Base-by-base conservation (phyloP, 257 asterid species). In the Apocynum venetum region DNA sequence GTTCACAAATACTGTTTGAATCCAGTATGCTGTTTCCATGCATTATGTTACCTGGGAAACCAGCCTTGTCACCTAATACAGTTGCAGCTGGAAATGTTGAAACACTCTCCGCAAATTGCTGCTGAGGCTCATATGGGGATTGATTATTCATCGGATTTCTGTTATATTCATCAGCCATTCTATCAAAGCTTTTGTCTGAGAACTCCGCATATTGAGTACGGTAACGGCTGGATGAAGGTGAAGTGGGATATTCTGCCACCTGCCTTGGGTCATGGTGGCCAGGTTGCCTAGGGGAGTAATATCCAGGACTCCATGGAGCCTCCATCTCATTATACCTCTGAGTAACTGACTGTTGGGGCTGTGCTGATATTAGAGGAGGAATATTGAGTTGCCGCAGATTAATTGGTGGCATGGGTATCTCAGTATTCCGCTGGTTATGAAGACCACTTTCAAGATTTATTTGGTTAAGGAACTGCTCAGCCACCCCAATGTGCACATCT, bases 281-380 rank as follows among this genome's bases (percentile, higher is more conserved):
- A 64, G 90, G 87, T 63, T 91, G 98, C 85, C 93, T 86, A 1
- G 98, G 99, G 48, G 99, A 96, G 81, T 91, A 91, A 81, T 90
- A 93, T 40, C 89, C 95, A 47, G 99, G 98, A 79, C 99, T 96
- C 99, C 98, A 96, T 1, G 98, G 97, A 79, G 98, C 89, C 69
- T 96, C 99, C 96, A 91, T 85, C 75, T 93, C 98, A 80, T 76
- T 93, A 78, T 82, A 90, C 85, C 93, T 83, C 84, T 89, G 96
- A 76, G 81, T 80, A 61, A 86, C 86, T 14, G 91, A 78, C 80
- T 87, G 96, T 66, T 93, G 98, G 66, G 86, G 84, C 61, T 88
- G 96, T 19, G 87, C 91, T 1, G 93, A 90, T 36, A 96, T 89
- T 73, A 84, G 36, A 73, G 83, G 93, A 81, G 98, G 99, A 72